Base-by-base conservation (phyloP, 1,284 basidiomycete species). In the Cryptococcus sp. region DNA sequence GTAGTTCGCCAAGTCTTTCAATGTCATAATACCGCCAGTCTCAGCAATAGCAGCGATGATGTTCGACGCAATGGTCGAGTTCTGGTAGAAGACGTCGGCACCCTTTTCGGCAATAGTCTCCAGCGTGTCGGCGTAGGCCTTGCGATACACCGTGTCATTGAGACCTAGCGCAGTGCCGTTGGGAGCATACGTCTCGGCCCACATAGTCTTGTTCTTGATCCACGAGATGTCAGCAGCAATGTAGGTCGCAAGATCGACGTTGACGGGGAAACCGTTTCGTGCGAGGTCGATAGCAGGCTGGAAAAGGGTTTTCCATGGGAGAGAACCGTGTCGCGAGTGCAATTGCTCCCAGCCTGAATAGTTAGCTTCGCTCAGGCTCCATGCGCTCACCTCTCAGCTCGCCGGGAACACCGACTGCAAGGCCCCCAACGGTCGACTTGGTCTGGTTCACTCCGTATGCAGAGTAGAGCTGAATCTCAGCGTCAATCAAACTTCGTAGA, bases 341-440 rank as follows among this genome's bases (percentile, higher is more conserved):
- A 34, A 13, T 34, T 34, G 29, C 29, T 34, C 29, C 29, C 29
- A 34, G 29, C 29, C 29, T 34, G 5, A 34, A 34, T 10, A 2
- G 29, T 34, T 13, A 85, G 82, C 40, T 80, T 17, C 15, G 43
- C 29, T 45, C n/a, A 17, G 13, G 45, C 1, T n/a, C 23, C 11
- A 41, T 5, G 13, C 2, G 29, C 61, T 44, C 41, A 16, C 92
- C 93, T 19, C 86, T 82, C 46, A 95, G 73, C 77, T 95, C 92
- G 5, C 91, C 89, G 0, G 93, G 93, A 0, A 93, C 86, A 26
- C 83, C 93, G 20, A 92, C 84, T 4, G 89, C 76, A 26, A 94
- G 80, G 10, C 93, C 92, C 10, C 93, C 92, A 60, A 82, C 82
- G 46, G 67, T 79, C 16, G 89, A 69, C 50, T 62, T 57, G 23